Evolutionary conservation across 108 stramenopile species (phyloP), one percentile per base, ranked within the genome.

Genomic region (Nannochloropsis oceanica): DNA sequence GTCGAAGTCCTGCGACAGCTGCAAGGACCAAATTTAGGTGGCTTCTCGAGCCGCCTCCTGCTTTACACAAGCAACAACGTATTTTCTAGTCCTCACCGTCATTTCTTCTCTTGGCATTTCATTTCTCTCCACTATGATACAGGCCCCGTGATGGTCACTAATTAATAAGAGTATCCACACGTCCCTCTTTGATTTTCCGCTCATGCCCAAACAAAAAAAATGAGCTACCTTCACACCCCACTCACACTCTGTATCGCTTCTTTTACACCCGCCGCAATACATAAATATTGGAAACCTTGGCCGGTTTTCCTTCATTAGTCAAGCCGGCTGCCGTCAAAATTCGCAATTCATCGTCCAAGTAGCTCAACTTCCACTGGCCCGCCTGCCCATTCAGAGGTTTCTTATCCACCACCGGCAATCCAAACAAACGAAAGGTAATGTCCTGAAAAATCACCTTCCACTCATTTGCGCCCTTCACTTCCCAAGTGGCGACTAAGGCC

Each of bases 401-500:
- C 26, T 81, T 80, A 13, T 85, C 80, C 44, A 46, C 80, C 22
- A 81, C 25, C 25, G 80, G 26, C 13, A 26, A 14, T 8, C 80
- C 25, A 81, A 81, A 81, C 25, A 27, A 13, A 13, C 26, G 80
- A 26, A 25, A 81, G 25, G 26, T 81, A 11, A 27, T 81, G 80
- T 81, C 22, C 25, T 81, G 80, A 26, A 81, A 81, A 43, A 25
- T 80, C 12, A 87, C 86, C 83, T 87, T 87, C 86, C 86, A 87
- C 42, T 87, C 82, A 20, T 27, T 59, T 26, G 73, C 81, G 43
- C 83, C 83, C n/a, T 83, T 59, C 25, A 87, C 86, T 13, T 87
- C 86, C 86, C 86, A 87, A 26, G 86, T 87, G 22, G 86, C 86
- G 12, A 83, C 86, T 73, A 87, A 73, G 73, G 59, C 44, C 12